Evolutionary conservation across 257 asterid genomes (phyloP).

Genomic region (Hygrophila difformis): DNA sequence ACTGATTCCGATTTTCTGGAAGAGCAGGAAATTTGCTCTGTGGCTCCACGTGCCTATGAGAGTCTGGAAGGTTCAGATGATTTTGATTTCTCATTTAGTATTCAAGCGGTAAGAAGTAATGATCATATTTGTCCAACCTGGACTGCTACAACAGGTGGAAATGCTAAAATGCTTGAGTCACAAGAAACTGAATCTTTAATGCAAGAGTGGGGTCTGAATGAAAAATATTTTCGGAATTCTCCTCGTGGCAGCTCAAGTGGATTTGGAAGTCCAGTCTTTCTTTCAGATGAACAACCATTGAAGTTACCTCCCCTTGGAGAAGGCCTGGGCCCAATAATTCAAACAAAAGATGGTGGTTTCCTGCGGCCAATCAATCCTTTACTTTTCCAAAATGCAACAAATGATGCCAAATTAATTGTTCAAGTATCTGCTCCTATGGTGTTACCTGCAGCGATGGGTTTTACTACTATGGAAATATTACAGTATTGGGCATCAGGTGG

Average conservation of each 20-base stretch:
- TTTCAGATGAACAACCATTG: constrained; percentile 45
- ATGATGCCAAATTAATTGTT: constrained; percentile 62
- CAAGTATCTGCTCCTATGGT: constrained; percentile 68
- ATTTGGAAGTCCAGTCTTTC: constrained; percentile 85
- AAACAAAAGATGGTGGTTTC: constrained; percentile 38
- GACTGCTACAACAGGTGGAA: constrained; percentile 43
- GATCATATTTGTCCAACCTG: constrained; percentile 20
- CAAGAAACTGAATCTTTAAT: constrained; percentile 75
- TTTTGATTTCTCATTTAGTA: constrained; percentile 44
- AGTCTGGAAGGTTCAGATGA: constrained; percentile 34
- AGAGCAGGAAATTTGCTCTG: constrained; percentile 20
- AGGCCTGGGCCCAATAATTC: constrained; percentile 48
- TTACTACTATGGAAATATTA: constrained; percentile 40
- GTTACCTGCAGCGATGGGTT: constrained; percentile 62
- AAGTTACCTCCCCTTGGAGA: constrained; percentile 50
- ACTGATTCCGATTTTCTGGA: constrained; percentile 25
- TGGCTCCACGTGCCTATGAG: constrained; percentile 16
- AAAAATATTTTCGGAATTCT: constrained; percentile 52
- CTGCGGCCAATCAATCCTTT: constrained; percentile 64
- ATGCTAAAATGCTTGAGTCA: constrained; percentile 58
- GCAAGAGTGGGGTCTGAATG: constrained; percentile 71
- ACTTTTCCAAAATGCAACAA: constrained; percentile 52
- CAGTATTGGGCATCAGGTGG: constrained; percentile 66
- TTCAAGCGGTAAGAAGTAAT: constrained; percentile 34
- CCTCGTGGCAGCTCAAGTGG: constrained; percentile 49